Evolutionary conservation across 306 rosid genomes (phyloP).

Genomic region (Spatholobus suberectus): DNA sequence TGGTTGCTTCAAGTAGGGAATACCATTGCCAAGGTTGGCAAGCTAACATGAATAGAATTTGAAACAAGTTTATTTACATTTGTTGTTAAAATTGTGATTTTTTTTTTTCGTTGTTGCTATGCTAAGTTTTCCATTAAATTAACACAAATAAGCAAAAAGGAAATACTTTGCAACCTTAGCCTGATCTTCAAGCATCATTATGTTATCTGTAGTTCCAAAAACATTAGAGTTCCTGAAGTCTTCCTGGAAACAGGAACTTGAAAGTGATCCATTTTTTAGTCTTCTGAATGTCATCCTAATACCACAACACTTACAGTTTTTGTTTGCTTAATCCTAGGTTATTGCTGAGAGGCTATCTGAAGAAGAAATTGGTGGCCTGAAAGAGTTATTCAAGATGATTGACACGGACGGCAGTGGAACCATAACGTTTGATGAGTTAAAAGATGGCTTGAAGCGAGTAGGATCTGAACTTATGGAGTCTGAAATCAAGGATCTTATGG

Average conservation of each 20-base stretch:
- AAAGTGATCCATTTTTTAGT: background rate
- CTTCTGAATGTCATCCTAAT: constrained; percentile 23
- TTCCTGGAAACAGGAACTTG: background rate
- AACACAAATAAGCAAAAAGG: background rate
- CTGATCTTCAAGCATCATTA: constrained; percentile 16
- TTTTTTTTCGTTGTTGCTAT: background rate
- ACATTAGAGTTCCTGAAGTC: background rate
- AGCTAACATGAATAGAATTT: constrained; percentile 1
- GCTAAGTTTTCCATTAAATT: background rate
- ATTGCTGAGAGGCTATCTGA: constrained; percentile 71
- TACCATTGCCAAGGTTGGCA: constrained; percentile 1
- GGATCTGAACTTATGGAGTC: constrained; percentile 74
- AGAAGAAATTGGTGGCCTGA: constrained; percentile 72
- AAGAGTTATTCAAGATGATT: constrained; percentile 64
- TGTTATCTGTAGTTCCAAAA: background rate
- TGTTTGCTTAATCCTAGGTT: constrained; percentile 49
- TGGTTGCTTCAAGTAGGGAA: constrained; percentile 14
- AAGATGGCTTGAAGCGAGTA: constrained; percentile 62
- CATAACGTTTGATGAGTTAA: constrained; percentile 66
- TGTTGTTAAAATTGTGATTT: background rate
- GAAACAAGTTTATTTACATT: background rate
- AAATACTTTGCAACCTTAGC: background rate
- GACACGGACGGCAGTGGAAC: constrained; percentile 70
- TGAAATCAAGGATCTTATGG: constrained; percentile 71
- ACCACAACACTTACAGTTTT: constrained; percentile 14